Evolutionary conservation across 306 rosid species (phyloP).

Genomic region (Canavalia gladiata): DNA sequence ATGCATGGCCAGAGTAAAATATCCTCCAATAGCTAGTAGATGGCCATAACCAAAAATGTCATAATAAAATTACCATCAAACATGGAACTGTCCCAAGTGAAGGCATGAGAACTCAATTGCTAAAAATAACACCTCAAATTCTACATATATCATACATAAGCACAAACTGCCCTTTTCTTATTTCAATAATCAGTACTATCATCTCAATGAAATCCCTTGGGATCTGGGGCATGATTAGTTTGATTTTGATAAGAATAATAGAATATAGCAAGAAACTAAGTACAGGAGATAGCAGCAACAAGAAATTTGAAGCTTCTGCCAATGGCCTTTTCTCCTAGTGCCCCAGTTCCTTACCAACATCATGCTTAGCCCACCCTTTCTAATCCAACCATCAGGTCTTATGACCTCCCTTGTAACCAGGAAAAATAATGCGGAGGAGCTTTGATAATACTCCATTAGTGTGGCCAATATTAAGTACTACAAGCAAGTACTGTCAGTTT

Average conservation of each 20-base stretch:
- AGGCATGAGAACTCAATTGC: constrained; percentile 7
- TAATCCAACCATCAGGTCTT: neutral
- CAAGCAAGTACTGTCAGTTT: constrained; percentile 18
- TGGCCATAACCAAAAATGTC: neutral
- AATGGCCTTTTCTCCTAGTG: constrained; percentile 1
- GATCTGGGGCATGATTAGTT: neutral
- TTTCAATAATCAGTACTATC: neutral
- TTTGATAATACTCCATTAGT: constrained; percentile 13
- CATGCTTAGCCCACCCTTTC: neutral
- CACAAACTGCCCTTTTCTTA: constrained; percentile 1
- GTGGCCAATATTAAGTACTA: constrained; percentile 9
- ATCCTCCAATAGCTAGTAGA: constrained; percentile 24
- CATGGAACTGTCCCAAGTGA: neutral
- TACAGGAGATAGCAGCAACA: constrained; percentile 13
- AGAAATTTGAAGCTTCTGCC: constrained; percentile 32
- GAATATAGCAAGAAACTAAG: neutral
- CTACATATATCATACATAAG: constrained; percentile 5
- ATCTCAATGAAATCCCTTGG: constrained; percentile 30
- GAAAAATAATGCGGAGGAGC: neutral
- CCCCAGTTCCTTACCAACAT: constrained; percentile 22
- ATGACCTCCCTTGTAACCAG: neutral
- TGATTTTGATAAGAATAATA: neutral
- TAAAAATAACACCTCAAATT: neutral
- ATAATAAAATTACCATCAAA: constrained; percentile 4
- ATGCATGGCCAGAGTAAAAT: constrained; percentile 5